These are phyloP conservation scores for Xerocomus spinulosus DNA, from an alignment of 768 basidiomycete species.

Conservation along the genomic window DNA sequence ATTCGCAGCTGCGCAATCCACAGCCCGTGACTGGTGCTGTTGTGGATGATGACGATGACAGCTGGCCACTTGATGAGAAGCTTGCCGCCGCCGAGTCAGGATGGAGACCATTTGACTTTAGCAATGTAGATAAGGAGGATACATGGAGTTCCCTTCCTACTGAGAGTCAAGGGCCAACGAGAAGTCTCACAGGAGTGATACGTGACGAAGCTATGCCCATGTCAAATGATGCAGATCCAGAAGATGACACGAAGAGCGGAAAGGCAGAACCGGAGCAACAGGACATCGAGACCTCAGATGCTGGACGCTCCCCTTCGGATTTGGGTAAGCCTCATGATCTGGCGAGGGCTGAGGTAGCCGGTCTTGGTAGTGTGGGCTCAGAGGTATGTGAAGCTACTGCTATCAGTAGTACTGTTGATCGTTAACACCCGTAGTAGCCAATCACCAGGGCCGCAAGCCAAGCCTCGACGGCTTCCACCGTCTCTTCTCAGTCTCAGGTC, in stretches of 20 bases:
- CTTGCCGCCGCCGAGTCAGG: constrained; percentile 46
- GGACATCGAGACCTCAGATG: constrained; percentile 33
- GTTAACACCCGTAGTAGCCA: constrained; percentile 13
- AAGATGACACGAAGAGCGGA: constrained; percentile 11
- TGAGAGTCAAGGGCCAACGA: constrained; percentile 42
- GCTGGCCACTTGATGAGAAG: constrained; percentile 72
- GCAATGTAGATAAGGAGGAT: constrained; percentile 57
- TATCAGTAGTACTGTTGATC: no score
- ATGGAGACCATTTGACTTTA: constrained; percentile 59
- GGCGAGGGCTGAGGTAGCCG: constrained; percentile 35
- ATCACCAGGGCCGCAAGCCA: constrained; percentile 49
- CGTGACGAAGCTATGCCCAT: background rate
- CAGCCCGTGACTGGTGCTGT: background rate
- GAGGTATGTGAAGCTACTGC: constrained; percentile 44
- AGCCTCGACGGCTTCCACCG: constrained; percentile 46
- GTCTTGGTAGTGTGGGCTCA: constrained; percentile 27
- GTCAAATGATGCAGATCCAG: constrained; percentile 7
- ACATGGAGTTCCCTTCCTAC: constrained; percentile 73
- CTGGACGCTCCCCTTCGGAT: constrained; percentile 31
- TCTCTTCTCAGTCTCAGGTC: constrained; percentile 38
- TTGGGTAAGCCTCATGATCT: constrained; percentile 38
- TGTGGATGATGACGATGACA: constrained; percentile 51
- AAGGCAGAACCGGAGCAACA: constrained; percentile 11
- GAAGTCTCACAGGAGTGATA: constrained; percentile 17
- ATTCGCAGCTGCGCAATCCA: constrained; percentile 31